Percentiles rank a stretch among this genome's conserved stretches.
Conservation (phyloP, 2,329 filamentous ascomycete species). For the Colletotrichum horii region DNA sequence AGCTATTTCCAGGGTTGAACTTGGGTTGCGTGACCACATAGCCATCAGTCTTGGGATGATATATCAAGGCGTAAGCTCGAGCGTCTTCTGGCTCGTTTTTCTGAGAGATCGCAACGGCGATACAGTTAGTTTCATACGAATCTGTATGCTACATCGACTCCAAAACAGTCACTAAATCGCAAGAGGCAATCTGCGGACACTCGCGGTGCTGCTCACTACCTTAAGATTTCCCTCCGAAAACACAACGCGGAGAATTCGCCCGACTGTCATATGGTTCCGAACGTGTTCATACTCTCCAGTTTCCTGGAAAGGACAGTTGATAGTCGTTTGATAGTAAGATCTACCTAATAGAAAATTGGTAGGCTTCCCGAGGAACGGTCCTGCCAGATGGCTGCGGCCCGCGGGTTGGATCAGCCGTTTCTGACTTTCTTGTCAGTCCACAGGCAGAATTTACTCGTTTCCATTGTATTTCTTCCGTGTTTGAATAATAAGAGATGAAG, state of each 20-base stretch:
- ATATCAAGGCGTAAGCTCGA: not conserved
- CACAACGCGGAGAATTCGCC: not conserved
- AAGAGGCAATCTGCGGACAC: not conserved
- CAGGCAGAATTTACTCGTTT: not conserved
- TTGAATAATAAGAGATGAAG: not conserved
- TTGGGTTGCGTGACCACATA: not conserved
- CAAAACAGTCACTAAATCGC: not conserved
- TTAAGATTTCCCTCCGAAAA: not conserved
- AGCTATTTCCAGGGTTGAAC: not conserved
- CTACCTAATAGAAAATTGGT: not conserved
- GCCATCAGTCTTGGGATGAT: not conserved
- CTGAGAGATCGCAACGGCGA: not conserved
- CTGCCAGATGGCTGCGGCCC: not conserved
- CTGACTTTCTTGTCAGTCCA: not conserved
- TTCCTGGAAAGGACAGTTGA: not conserved
- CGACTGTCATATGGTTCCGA: not conserved
- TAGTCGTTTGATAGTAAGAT: not conserved
- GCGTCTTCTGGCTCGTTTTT: not conserved
- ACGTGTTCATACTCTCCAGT: not conserved
- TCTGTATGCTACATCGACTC: not conserved
- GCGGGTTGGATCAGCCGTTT: not conserved
- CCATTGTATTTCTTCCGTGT: not conserved
- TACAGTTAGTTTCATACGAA: not conserved
- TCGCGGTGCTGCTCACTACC: not conserved
- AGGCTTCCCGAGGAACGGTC: not conserved